phyloP scores from a whole-genome alignment of 1,284 basidiomycete genomes.

The Mycena citricolor region DNA sequence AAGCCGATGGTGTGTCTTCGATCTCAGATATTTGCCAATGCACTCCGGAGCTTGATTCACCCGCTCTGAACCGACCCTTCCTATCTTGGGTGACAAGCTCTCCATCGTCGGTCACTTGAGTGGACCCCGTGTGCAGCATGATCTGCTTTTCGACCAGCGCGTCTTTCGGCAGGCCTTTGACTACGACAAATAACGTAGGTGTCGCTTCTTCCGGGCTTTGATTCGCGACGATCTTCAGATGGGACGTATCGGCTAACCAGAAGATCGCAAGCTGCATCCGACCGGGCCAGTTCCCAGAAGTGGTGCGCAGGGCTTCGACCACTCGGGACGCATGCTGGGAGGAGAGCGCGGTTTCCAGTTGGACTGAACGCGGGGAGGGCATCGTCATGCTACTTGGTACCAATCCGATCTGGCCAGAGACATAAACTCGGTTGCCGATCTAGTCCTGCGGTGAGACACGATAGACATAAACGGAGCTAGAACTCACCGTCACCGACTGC shows the following conservation, averaged over 20 bases:
- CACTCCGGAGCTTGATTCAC: conserved; percentile 34
- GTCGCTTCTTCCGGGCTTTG: conserved; percentile 23
- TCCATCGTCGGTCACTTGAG: conserved; percentile 43
- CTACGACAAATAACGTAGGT: conserved; percentile 67
- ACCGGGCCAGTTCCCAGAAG: conserved; percentile 60
- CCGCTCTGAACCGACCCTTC: conserved; percentile 39
- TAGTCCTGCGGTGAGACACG: conserved; percentile 30
- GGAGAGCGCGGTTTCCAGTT: conserved; percentile 69
- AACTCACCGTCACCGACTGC: conserved; percentile 80
- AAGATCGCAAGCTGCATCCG: conserved; percentile 62
- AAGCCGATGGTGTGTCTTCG: conserved; percentile 37
- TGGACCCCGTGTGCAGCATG: conserved; percentile 63
- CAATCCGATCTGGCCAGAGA: conserved; percentile 96
- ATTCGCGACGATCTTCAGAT: conserved; percentile 43
- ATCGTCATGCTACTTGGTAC: conserved; percentile 74
- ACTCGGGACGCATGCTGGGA: conserved; percentile 83
- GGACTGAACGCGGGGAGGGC: conserved; percentile 57
- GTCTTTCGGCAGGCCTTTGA: conserved; percentile 74
- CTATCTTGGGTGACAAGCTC: conserved; percentile 32
- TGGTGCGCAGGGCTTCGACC: conserved; percentile 53
- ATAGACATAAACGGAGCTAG: conserved; percentile 18
- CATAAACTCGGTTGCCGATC: conserved; percentile 73
- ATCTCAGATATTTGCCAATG: conserved; percentile 51
- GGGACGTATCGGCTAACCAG: conserved; percentile 52
- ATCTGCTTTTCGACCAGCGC: conserved; percentile 77